Conservation (phyloP, 2,329 filamentous ascomycete genomes). For the Coniochaeta prunicola region DNA sequence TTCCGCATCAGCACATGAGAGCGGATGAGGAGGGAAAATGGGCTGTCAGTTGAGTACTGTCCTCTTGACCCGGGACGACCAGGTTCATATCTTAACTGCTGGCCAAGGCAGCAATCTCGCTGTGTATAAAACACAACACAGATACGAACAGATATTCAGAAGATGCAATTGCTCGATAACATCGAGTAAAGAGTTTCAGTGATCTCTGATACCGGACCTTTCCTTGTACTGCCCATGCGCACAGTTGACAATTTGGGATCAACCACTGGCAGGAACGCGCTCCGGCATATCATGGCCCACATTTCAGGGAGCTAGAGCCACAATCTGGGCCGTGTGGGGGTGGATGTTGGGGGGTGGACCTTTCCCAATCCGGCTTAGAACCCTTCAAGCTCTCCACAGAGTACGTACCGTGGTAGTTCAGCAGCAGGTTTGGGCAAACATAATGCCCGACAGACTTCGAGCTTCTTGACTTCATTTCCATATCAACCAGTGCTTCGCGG, state of each 20-base stretch:
- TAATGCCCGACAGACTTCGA: too few species aligned
- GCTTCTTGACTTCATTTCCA: background rate
- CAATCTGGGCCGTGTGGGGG: background rate
- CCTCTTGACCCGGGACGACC: too few species aligned
- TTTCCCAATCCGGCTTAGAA: background rate
- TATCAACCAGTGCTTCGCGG: background rate
- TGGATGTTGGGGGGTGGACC: background rate
- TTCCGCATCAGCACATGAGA: too few species aligned
- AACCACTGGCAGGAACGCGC: background rate
- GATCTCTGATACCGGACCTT: background rate
- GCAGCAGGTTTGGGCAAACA: too few species aligned
- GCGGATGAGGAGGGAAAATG: too few species aligned
- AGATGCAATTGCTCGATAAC: background rate
- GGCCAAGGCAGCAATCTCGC: too few species aligned
- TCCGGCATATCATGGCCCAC: too few species aligned
- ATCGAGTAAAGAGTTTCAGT: background rate
- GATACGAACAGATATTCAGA: background rate
- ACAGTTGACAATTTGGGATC: background rate
- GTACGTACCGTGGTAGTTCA: too few species aligned
- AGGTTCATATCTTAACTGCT: too few species aligned
- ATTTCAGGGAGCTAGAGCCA: background rate
- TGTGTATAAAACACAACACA: background rate
- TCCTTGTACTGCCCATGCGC: background rate
- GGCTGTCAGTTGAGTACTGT: too few species aligned
- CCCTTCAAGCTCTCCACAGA: background rate